Conservation (phyloP, 352 stramenopile species). For the Phytophthora sojae region DNA sequence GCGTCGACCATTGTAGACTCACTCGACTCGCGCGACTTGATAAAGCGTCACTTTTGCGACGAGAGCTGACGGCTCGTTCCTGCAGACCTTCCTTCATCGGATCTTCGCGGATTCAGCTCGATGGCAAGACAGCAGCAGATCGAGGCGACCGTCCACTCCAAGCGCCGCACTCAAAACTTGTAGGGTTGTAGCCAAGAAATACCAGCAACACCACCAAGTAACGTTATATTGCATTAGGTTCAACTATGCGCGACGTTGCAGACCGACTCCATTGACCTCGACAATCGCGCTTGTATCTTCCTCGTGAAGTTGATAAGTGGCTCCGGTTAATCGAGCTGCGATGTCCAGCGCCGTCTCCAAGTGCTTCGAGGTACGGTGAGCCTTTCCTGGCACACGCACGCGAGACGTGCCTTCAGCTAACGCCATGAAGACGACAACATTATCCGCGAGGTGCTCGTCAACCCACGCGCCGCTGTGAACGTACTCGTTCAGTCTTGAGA, state of each 20-base stretch:
- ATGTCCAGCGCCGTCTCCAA: conserved; percentile 65
- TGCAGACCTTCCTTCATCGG: conserved; percentile 33
- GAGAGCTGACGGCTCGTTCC: conserved; percentile 28
- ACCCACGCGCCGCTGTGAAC: conserved; percentile 62
- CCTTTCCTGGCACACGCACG: conserved; percentile 57
- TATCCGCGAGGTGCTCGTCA: conserved; percentile 80
- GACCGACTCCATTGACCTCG: conserved; percentile 59
- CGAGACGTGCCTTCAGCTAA: conserved; percentile 60
- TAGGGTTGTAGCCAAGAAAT: neutral
- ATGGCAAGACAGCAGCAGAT: neutral
- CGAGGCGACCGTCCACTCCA: conserved; percentile 8
- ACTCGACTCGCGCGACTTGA: conserved; percentile 48
- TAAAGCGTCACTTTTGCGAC: conserved; percentile 27
- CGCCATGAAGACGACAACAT: conserved; percentile 74
- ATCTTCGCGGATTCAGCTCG: neutral
- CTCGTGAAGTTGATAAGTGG: conserved; percentile 46
- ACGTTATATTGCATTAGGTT: neutral
- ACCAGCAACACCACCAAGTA: neutral
- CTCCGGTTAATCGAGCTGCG: conserved; percentile 47
- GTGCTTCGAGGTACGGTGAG: conserved; percentile 55
- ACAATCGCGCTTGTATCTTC: conserved; percentile 50
- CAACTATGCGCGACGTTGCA: conserved; percentile 11
- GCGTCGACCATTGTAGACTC: conserved; percentile 68
- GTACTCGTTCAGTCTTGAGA: conserved; percentile 39
- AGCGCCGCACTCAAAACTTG: conserved; percentile 18